Percentiles rank a stretch among this genome's conserved stretches.
Conservation (phyloP, 1,284 basidiomycete genomes). For the Ustilago shanxiensis region DNA sequence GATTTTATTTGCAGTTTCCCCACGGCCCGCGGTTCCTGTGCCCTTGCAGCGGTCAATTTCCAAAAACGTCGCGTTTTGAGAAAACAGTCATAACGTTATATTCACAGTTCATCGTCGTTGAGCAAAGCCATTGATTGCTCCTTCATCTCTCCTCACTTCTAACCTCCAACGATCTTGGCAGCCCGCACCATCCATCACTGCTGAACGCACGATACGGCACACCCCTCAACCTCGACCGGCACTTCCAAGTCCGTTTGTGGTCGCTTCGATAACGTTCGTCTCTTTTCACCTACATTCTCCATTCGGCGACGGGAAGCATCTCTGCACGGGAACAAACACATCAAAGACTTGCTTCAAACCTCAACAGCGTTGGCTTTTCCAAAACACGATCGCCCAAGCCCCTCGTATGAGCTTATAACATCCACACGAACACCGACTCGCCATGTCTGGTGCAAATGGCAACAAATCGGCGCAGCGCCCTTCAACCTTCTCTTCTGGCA, state of each 20-base stretch:
- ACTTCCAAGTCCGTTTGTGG: too few species aligned
- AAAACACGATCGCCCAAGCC: not conserved
- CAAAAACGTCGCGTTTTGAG: slow-evolving; percentile 4
- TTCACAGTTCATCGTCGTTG: not conserved
- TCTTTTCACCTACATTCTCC: not conserved
- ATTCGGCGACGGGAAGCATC: not conserved
- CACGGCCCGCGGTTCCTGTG: slow-evolving; percentile 2
- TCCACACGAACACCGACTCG: not conserved
- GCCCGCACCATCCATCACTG: not conserved
- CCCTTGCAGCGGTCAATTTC: slow-evolving; percentile 16
- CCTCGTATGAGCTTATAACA: slow-evolving; percentile 26
- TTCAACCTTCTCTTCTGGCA: slow-evolving; percentile 11
- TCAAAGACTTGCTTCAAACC: not conserved
- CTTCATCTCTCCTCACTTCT: too few species aligned
- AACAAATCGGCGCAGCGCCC: slow-evolving; percentile 29
- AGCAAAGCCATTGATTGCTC: not conserved
- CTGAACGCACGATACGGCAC: not conserved
- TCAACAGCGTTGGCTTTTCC: too few species aligned
- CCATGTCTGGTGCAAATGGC: slow-evolving; percentile 39
- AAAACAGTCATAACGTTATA: too few species aligned
- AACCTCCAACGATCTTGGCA: not conserved
- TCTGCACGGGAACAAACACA: not conserved
- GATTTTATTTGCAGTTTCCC: not conserved
- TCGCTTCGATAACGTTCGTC: not conserved
- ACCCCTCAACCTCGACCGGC: too few species aligned